Base-by-base conservation (phyloP, 106 monocot species). In the Allium cepa region DNA sequence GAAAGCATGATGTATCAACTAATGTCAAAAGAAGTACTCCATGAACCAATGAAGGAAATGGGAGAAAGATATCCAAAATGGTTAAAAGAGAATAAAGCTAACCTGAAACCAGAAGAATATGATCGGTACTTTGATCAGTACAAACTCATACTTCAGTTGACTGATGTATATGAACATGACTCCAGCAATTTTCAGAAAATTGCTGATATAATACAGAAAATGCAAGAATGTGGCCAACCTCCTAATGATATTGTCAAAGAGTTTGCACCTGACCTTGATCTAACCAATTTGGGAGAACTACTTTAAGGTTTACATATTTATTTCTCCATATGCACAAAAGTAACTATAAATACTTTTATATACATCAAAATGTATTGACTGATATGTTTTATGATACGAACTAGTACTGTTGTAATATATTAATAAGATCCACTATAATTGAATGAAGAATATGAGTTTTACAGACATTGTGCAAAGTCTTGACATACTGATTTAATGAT, bases 181-280 rank as follows among this genome's bases (percentile, higher is more conserved):
- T 68, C 95, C 56, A 73, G 84, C 45, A 91, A 95, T 67, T 91
- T 91, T 73, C 50, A 69, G 7, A 91, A 81, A 76, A 91, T 95
- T 67, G 75, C 91, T 49, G 91, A 95, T 51, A 63, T 95, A 52
- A 91, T 95, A 88, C 95, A 95, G 69, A 91, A 88, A 67, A 95
- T 91, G 95, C 95, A 95, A 69, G 85, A 95, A 81, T 95, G 91
- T 67, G 95, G 95, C 47, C 95, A 95, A 55, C 95, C 95, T 15
- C 95, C 95, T 47, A 81, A 50, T 74, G 95, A 95, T 68, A 85
- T 95, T 68, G 85, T 91, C 62, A 76, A 88, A 63, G 88, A 88
- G 66, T 80, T 95, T 71, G 95, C 91, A 56, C 91, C 95, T 71
- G 95, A 81, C 69, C 79, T 95, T 76, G 95, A 95, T 81, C 49